Evolutionary conservation across 768 basidiomycete species (phyloP).

Genomic region (Collybia nuda): DNA sequence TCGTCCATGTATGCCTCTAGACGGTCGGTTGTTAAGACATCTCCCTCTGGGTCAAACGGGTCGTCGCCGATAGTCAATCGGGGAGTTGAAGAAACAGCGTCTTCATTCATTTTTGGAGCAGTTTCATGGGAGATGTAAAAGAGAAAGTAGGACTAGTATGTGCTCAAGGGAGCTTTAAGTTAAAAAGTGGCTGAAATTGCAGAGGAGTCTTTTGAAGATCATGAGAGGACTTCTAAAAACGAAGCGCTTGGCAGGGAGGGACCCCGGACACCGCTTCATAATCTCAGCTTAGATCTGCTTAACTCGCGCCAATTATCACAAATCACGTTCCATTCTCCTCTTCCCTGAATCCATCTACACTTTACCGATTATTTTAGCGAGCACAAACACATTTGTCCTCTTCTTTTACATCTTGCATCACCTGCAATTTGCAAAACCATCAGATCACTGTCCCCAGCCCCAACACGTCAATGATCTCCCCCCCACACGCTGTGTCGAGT

Average conservation of each 20-base stretch:
- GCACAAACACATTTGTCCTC: conserved; percentile 46
- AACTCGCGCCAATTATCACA: conserved; percentile 15
- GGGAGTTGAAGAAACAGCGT: conserved; percentile 19
- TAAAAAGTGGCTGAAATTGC: conserved; percentile 3
- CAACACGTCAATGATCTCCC: not conserved
- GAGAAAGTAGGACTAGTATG: conserved; percentile 15
- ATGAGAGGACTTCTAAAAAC: conserved; percentile 27
- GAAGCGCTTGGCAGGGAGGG: conserved; percentile 7
- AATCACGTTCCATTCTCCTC: conserved; percentile 16
- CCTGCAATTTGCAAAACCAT: conserved; percentile 28
- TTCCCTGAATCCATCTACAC: conserved; percentile 9
- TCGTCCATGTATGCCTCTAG: conserved; percentile 39
- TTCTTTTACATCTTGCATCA: conserved; percentile 45
- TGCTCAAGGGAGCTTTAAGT: conserved; percentile 4
- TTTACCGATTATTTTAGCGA: conserved; percentile 12
- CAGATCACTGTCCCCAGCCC: conserved; percentile 3
- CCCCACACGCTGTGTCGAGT: not conserved
- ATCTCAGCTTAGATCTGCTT: conserved; percentile 8
- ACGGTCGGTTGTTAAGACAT: conserved; percentile 50
- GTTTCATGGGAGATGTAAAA: conserved; percentile 22
- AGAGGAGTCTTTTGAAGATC: conserved; percentile 30
- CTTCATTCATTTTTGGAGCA: conserved; percentile 21
- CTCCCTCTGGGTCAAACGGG: conserved; percentile 38
- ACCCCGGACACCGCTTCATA: conserved; percentile 25
- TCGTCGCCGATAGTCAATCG: not conserved